Percentiles rank a stretch among this genome's conserved stretches.
Conservation (phyloP, 352 stramenopile genomes). For the Elongisporangium senticosum region DNA sequence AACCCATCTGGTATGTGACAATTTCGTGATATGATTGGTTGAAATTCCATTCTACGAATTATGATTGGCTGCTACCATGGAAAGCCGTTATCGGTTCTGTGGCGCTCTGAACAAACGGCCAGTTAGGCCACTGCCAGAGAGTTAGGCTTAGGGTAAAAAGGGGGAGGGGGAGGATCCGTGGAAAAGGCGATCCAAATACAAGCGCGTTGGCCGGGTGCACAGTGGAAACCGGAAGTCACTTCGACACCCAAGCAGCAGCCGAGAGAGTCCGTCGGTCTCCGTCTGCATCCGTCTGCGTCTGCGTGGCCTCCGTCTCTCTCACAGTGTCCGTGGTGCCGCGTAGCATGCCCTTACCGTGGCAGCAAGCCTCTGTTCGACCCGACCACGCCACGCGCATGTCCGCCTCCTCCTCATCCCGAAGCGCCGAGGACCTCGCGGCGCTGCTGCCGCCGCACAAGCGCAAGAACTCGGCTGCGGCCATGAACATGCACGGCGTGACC, state of each 20-base stretch:
- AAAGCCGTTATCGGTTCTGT: background rate
- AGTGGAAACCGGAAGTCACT: background rate
- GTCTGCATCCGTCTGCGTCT: background rate
- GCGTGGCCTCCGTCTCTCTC: background rate
- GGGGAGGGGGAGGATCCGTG: background rate
- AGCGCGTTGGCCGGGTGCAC: background rate
- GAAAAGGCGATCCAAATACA: background rate
- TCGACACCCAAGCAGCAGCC: background rate
- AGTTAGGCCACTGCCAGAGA: background rate
- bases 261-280: background rate
- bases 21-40: background rate
- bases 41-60: background rate
- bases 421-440: background rate
- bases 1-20: background rate
- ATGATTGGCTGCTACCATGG: background rate
- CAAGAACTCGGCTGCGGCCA: background rate
- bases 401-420: background rate
- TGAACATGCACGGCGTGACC: background rate
- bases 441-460: background rate
- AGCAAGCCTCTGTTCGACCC: background rate
- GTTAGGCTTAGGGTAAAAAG: background rate
- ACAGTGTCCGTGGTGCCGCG: background rate
- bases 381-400: background rate
- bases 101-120: background rate
- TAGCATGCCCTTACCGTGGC: background rate